Evolutionary conservation across 441 rosid genomes (phyloP), one percentile per base, ranked within the genome.

Genomic region (Euphorbia neoarborescens): DNA sequence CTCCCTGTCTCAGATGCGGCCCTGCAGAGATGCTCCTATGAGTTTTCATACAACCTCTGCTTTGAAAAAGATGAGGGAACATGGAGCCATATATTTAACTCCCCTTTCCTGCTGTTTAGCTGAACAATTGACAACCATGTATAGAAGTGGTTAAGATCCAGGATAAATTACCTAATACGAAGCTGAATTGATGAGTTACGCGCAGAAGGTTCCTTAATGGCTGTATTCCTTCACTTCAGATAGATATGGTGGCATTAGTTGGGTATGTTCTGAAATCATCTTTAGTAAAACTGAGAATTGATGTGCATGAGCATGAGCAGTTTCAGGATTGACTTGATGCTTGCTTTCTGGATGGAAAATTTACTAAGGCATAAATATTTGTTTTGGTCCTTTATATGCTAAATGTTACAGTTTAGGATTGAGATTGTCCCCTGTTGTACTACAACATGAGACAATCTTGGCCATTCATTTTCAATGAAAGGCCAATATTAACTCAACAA

Each of bases 181-280:
- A 86, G 87, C 80, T 94, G 73, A 90, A 97, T 94, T 76, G 91
- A 90, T 71, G 90, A 89, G 79, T 92, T 94, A 68, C 94, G 94
- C 30, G 74, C 90, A 27, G 86, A 94, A 80, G 99, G 99, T 76
- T 97, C 85, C 83, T 91, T 94, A 87, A 90, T 92, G 93, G 89
- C 99, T 22, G 92, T 92, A 70, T 98, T 92, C 82, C 99, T 94
- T 79, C 98, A 97, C 70, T 94, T 92, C 63, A 92, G 88, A 90
- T 87, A 96, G 98, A 94, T 81, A 94, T 94, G 99, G 86, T 94
- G 76, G 91, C 98, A 32, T 94, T 92, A 83, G 96, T 97, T 1
- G 98, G 99, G 99, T 94, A 90, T 69, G 84, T 66, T 74, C 75
- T 79, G 72, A 53, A 69, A 69, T 22, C 67, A 60, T 58, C 61